Conservation (phyloP, 78 protist genomes). For the Cavenderia fasciculata region DNA sequence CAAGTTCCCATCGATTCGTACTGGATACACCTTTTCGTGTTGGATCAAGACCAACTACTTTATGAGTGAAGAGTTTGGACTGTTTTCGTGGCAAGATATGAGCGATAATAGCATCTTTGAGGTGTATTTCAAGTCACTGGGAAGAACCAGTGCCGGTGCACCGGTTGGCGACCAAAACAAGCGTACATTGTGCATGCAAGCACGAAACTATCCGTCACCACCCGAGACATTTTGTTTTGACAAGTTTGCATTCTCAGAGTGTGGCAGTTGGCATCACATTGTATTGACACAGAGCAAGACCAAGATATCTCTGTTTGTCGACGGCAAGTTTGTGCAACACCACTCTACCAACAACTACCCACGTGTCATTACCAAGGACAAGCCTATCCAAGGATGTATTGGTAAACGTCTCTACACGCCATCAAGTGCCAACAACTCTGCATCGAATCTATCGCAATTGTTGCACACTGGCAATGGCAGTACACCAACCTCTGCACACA, state of each 20-base stretch:
- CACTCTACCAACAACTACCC: constrained; percentile 60
- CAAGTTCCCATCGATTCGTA: constrained; percentile 34
- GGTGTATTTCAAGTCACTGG: constrained; percentile 65
- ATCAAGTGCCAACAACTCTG: not conserved
- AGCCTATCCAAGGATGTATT: constrained; percentile 71
- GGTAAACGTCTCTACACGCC: constrained; percentile 42
- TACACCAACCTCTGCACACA: not conserved
- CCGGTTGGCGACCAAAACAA: not conserved
- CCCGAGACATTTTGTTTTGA: constrained; percentile 65
- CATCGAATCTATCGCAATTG: not conserved
- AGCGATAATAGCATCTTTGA: constrained; percentile 45
- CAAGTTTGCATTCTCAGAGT: constrained; percentile 57
- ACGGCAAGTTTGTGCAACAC: constrained; percentile 67
- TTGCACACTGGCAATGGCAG: not conserved
- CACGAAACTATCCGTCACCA: constrained; percentile 73
- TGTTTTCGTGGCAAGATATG: constrained; percentile 66
- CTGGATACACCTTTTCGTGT: constrained; percentile 72
- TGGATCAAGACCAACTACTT: constrained; percentile 54
- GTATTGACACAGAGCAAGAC: constrained; percentile 49
- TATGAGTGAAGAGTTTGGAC: constrained; percentile 59
- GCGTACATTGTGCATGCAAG: constrained; percentile 58
- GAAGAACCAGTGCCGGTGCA: not conserved
- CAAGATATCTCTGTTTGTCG: constrained; percentile 19
- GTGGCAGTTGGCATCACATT: constrained; percentile 70
- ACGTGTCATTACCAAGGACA: constrained; percentile 57